Percentiles rank a stretch among this genome's conserved stretches.
phyloP scores from a whole-genome alignment of 345 rosid species.

The Camelina hispida region DNA sequence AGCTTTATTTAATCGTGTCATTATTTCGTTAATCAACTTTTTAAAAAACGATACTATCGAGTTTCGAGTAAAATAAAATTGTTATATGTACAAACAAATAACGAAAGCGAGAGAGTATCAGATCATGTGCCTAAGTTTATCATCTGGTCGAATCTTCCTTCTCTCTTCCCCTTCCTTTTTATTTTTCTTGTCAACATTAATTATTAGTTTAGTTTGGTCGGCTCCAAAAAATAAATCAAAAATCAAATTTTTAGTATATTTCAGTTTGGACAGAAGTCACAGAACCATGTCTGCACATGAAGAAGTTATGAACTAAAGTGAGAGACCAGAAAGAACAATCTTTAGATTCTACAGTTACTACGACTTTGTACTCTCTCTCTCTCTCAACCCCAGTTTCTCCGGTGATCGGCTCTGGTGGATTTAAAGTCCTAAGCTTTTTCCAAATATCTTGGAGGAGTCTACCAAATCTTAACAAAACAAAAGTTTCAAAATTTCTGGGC shows the following conservation, averaged over 20 bases:
- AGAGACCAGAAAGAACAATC: not conserved
- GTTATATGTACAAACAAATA: not conserved
- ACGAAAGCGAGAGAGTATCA: slow-evolving; percentile 31
- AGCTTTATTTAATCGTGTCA: slow-evolving; percentile 23
- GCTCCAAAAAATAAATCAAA: slow-evolving; percentile 21
- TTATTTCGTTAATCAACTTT: slow-evolving; percentile 24
- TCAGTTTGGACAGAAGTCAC: not conserved
- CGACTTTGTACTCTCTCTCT: not conserved
- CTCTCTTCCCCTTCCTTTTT: not conserved
- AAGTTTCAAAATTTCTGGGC: not conserved
- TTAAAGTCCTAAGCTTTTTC: not conserved
- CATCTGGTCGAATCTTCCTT: slow-evolving; percentile 40
- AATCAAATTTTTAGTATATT: not conserved
- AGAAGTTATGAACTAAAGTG: not conserved
- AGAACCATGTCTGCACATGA: slow-evolving; percentile 17
- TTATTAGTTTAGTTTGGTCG: slow-evolving; percentile 33
- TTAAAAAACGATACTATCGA: no score
- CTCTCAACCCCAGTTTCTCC: no score
- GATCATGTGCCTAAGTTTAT: slow-evolving; percentile 10
- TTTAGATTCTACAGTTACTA: slow-evolving; percentile 1
- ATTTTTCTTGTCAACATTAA: slow-evolving; percentile 15
- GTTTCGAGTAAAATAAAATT: no score
- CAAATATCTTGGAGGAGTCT: not conserved
- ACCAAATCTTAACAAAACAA: not conserved
- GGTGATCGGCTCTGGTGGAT: not conserved